Base-by-base conservation (phyloP, 805 yeast species). In the Lipomyces kockii region DNA sequence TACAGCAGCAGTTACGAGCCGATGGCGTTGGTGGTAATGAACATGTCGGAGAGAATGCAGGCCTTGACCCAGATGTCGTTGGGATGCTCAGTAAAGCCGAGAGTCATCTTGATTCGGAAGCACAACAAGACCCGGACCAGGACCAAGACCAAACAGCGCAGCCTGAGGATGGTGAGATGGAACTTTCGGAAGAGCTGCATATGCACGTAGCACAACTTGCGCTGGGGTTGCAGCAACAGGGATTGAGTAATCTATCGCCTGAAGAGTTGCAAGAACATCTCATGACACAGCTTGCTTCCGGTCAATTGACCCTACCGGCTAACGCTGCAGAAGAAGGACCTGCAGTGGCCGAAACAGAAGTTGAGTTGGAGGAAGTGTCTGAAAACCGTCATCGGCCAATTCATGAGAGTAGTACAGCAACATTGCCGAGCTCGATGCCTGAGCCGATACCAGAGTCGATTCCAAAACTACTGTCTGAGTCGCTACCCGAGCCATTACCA, bases 241-340 rank as follows among this genome's bases (percentile, higher is more conserved):
- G 62, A 14, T 57, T 55, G 12, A 58, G 49, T 5, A 49, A 53
- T 17, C 34, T 64, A 27, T 43, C 63, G 3, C 37, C 67, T 27
- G 67, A 64, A 20, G 67, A 64, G 35, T 49, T 59, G 39, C 67
- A 64, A 56, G 59, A 60, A 14, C 67, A 60, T 46, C 57, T 59
- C n/a, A 64, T 64, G 61, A 37, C 60, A 46, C 55, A 57, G n/a
- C 52, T 59, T 53, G 51, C 60, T 8, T 56, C 67, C 3, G 63
- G 63, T 17, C 62, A 58, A 11, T 58, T 63, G 29, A 6, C 59
- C 2, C 17, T 63, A 17, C 53, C 27, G 2, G 49, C 34, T 20
- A 43, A 32, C 8, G 12, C 37, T 32, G 27, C 22, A 17, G 62
- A 58, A n/a, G 58, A 62, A 35, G 60, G 39, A 35, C 8, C 3